These are phyloP conservation scores for Diaporthe amygdali DNA, from an alignment of 2,329 filamentous ascomycete genomes.

Conservation along the genomic window DNA sequence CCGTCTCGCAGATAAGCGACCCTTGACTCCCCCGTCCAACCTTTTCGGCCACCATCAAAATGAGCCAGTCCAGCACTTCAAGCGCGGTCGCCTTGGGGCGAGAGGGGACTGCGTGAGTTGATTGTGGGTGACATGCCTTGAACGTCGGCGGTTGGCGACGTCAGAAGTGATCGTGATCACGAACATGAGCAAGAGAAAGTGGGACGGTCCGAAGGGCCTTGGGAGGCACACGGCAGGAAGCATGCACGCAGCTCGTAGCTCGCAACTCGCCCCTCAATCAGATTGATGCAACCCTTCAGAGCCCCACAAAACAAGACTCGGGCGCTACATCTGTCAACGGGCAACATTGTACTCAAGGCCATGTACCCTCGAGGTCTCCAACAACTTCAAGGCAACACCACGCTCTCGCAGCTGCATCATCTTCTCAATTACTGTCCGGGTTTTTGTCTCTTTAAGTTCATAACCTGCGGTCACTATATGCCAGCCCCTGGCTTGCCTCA, in stretches of 20 bases:
- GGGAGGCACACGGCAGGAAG: background rate
- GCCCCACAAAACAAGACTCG: background rate
- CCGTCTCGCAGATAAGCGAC: background rate
- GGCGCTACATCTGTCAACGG: background rate
- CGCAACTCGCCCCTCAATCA: constrained; percentile 6
- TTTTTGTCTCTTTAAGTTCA: background rate
- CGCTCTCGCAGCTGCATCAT: background rate
- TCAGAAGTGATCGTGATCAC: background rate
- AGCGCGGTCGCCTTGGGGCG: no score
- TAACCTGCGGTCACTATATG: background rate
- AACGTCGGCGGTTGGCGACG: background rate
- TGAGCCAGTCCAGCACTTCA: background rate
- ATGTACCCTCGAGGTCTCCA: background rate
- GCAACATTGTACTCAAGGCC: accelerated
- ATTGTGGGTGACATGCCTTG: background rate
- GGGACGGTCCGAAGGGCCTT: background rate
- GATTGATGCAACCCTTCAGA: background rate
- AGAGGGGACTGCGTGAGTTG: background rate
- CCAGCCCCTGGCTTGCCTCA: background rate
- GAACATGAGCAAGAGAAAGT: background rate
- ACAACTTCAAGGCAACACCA: background rate
- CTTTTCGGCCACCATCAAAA: background rate
- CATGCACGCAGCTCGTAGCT: constrained; percentile 5
- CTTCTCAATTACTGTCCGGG: background rate
- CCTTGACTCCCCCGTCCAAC: background rate